phyloP scores from a whole-genome alignment of 257 asterid species.

The Lantana camara region DNA sequence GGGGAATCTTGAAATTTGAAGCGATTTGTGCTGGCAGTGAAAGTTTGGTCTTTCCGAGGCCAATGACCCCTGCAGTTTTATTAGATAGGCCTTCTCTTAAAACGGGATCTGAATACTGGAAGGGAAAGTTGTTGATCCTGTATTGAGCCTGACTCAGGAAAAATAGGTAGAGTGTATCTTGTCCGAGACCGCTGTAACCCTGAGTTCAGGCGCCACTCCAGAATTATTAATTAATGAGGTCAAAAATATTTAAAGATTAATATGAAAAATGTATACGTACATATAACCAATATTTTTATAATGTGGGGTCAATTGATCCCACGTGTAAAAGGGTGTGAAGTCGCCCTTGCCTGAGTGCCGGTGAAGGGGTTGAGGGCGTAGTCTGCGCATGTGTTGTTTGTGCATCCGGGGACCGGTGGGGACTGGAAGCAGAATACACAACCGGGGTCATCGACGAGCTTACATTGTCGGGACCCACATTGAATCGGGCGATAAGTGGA shows the following conservation, averaged over 20 bases:
- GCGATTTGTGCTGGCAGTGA: constrained; percentile 46
- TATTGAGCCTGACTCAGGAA: constrained; percentile 20
- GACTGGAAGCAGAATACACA: constrained; percentile 48
- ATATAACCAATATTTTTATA: no score
- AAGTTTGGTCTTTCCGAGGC: constrained; percentile 45
- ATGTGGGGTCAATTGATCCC: no score
- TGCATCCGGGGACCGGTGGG: constrained; percentile 50
- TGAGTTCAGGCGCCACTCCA: constrained; percentile 40
- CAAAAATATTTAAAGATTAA: no score
- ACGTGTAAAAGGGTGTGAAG: no score
- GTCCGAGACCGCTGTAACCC: constrained; percentile 44
- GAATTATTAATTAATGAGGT: no score
- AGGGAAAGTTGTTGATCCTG: constrained; percentile 31
- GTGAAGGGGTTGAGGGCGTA: constrained; percentile 54
- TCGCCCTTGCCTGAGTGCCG: no score
- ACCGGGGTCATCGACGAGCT: constrained; percentile 38
- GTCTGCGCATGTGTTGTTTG: constrained; percentile 55
- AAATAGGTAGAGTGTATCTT: constrained; percentile 31
- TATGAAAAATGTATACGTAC: no score
- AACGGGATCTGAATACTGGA: constrained; percentile 45
- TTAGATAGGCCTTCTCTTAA: constrained; percentile 33
- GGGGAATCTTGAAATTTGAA: constrained; percentile 34
- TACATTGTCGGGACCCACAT: constrained; percentile 40
- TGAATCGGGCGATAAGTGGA: constrained; percentile 43
- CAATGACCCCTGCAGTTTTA: constrained; percentile 36